Conservation (phyloP, 2,329 filamentous ascomycete species). For the Cadophora sp. region DNA sequence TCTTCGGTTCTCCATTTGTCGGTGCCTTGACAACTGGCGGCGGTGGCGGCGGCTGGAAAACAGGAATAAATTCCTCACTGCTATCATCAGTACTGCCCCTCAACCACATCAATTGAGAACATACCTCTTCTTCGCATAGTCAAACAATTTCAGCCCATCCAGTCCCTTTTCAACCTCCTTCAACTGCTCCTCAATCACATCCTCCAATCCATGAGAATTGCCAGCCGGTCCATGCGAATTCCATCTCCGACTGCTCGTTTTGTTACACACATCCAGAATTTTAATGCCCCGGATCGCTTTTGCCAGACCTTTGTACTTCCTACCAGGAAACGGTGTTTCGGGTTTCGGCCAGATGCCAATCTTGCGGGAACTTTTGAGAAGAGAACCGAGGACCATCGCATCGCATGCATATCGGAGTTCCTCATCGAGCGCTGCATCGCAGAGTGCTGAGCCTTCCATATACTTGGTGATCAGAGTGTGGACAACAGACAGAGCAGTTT, state of each 20-base stretch:
- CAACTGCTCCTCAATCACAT: constrained; percentile 32
- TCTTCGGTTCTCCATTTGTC: background rate
- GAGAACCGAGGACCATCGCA: constrained; percentile 39
- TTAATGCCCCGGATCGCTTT: constrained; percentile 33
- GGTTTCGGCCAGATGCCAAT: constrained; percentile 41
- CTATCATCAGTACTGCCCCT: background rate
- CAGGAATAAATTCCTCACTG: constrained; percentile 28
- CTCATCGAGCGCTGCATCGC: constrained; percentile 30
- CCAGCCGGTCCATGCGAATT: constrained; percentile 29
- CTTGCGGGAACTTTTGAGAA: constrained; percentile 36
- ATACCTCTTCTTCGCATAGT: constrained; percentile 33
- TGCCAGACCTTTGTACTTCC: constrained; percentile 34
- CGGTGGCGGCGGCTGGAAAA: background rate
- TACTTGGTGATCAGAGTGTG: constrained; percentile 34
- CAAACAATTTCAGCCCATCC: constrained; percentile 30
- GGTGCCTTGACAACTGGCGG: background rate
- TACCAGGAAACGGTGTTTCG: constrained; percentile 32
- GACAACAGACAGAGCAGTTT: constrained; percentile 29
- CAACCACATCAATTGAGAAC: background rate
- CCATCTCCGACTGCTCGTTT: constrained; percentile 31
- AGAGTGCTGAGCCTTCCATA: constrained; percentile 30
- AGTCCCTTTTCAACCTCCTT: constrained; percentile 31
- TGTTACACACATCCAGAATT: constrained; percentile 37
- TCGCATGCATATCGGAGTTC: constrained; percentile 35
- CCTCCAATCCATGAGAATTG: constrained; percentile 35